A percentile compares a stretch with the other conserved stretches of the same genome.
Evolutionary conservation across 1,284 basidiomycete species (phyloP).

Genomic region (Meira miltonrushii): DNA sequence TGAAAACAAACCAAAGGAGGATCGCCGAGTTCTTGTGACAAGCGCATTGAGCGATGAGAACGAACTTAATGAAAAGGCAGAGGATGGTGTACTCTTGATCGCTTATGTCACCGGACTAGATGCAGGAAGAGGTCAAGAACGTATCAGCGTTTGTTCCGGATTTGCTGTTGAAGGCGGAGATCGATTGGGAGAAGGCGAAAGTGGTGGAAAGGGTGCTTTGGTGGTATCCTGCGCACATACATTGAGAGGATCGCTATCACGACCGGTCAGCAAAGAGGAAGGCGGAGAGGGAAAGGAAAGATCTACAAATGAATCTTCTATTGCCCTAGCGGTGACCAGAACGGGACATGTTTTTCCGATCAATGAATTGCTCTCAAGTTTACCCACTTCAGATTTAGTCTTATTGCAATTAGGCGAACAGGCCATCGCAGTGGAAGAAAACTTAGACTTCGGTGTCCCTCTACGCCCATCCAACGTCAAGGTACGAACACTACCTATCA

Average conservation of each 20-base stretch:
- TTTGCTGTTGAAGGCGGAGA: slow-evolving; percentile 58
- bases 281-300: not conserved
- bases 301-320: slow-evolving; percentile 15
- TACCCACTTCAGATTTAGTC: slow-evolving; percentile 63
- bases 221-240: slow-evolving; percentile 67
- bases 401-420: slow-evolving; percentile 34
- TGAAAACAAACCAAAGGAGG: slow-evolving; percentile 32
- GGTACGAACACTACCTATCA: slow-evolving; percentile 61
- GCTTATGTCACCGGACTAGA: slow-evolving; percentile 58
- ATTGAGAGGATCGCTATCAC: slow-evolving; percentile 37
- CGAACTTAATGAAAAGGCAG: slow-evolving; percentile 32
- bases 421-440: slow-evolving; percentile 8
- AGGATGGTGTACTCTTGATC: slow-evolving; percentile 59
- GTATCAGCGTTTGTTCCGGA: slow-evolving; percentile 62
- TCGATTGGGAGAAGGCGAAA: slow-evolving; percentile 15
- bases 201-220: slow-evolving; percentile 52
- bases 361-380: slow-evolving; percentile 59
- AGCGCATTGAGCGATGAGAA: slow-evolving; percentile 29
- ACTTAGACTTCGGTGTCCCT: slow-evolving; percentile 12
- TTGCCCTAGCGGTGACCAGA: slow-evolving; percentile 52
- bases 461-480: slow-evolving; percentile 28
- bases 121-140: slow-evolving; percentile 54
- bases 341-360: slow-evolving; percentile 56
- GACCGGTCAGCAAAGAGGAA: not conserved
- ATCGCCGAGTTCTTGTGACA: slow-evolving; percentile 33